Percentiles rank a stretch among this genome's conserved stretches.
These are phyloP conservation scores for Paradendryphiella salina DNA, from an alignment of 2,329 filamentous ascomycete species.

Conservation along the genomic window DNA sequence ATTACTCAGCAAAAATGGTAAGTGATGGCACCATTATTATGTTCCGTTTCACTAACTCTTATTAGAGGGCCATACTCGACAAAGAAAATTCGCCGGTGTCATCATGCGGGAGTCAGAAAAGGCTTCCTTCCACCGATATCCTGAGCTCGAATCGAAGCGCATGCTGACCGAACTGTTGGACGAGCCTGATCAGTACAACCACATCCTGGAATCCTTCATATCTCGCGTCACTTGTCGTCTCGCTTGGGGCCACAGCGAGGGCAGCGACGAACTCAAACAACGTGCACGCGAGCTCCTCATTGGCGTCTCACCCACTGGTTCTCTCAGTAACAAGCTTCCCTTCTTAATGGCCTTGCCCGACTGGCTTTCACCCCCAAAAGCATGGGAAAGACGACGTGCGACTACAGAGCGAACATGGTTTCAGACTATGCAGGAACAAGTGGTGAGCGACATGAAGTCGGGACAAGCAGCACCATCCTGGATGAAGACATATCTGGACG, in stretches of 20 bases:
- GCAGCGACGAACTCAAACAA: conserved; percentile 53
- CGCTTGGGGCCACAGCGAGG: conserved; percentile 52
- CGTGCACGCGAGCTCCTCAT: conserved; percentile 53
- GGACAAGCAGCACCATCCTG: conserved; percentile 47
- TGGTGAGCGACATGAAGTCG: conserved; percentile 41
- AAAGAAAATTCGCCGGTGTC: conserved; percentile 51
- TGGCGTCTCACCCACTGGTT: conserved; percentile 52
- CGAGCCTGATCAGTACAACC: conserved; percentile 50
- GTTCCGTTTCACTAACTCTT: conserved; percentile 19
- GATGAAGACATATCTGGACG: conserved; percentile 51
- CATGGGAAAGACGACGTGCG: conserved; percentile 51
- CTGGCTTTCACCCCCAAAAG: conserved; percentile 49
- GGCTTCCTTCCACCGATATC: conserved; percentile 49
- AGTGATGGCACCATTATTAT: background rate
- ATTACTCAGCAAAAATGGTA: conserved; percentile 51
- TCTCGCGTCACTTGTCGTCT: conserved; percentile 53
- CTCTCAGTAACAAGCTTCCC: conserved; percentile 52
- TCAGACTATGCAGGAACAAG: conserved; percentile 50
- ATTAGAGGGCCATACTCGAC: conserved; percentile 48
- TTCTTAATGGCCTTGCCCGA: conserved; percentile 53
- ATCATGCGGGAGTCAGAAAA: conserved; percentile 52
- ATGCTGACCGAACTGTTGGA: conserved; percentile 52
- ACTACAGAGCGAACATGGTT: conserved; percentile 52
- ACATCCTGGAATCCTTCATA: conserved; percentile 52
- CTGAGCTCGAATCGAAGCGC: conserved; percentile 52